Evolutionary conservation across 2,329 filamentous ascomycete species (phyloP).

Genomic region (Mycosphaerella arachidis): DNA sequence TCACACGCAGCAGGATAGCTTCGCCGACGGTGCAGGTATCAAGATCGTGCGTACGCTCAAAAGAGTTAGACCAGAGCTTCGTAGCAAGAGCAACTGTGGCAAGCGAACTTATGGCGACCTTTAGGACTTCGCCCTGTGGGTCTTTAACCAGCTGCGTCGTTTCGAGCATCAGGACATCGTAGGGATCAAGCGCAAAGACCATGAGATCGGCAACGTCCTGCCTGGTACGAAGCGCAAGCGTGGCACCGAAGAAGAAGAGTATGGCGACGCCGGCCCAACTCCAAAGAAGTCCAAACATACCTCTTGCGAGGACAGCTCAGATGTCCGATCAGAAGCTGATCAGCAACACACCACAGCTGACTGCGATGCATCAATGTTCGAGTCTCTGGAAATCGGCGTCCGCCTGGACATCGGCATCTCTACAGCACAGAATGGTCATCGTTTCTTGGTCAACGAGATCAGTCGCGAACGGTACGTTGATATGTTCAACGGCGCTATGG

Average conservation of each 20-base stretch:
- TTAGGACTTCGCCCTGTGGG: background rate
- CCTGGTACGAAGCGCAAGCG: background rate
- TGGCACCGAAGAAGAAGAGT: background rate
- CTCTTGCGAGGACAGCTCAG: too few relatives aligned
- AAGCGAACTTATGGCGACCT: conserved; percentile 2
- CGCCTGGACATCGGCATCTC: conserved; percentile 11
- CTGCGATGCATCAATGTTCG: conserved; percentile 1
- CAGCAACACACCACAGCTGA: background rate
- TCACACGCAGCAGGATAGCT: conserved; percentile 3
- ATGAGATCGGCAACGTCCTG: background rate
- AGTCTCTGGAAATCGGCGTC: conserved; percentile 8
- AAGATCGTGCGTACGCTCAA: background rate
- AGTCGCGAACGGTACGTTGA: conserved; percentile 9
- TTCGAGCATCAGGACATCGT: background rate
- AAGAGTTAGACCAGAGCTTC: background rate
- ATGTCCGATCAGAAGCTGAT: too few relatives aligned
- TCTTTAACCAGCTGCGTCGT: conserved; percentile 3
- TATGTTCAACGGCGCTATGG: conserved; percentile 1
- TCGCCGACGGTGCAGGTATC: background rate
- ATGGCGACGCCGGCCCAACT: background rate
- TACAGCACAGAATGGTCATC: conserved; percentile 3
- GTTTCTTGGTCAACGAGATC: conserved; percentile 12
- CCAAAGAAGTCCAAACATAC: background rate
- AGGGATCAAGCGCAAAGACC: background rate
- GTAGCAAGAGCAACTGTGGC: conserved; percentile 1